These are phyloP conservation scores for Collariella sp. DNA, from an alignment of 495 filamentous ascomycete genomes.

Conservation along the genomic window DNA sequence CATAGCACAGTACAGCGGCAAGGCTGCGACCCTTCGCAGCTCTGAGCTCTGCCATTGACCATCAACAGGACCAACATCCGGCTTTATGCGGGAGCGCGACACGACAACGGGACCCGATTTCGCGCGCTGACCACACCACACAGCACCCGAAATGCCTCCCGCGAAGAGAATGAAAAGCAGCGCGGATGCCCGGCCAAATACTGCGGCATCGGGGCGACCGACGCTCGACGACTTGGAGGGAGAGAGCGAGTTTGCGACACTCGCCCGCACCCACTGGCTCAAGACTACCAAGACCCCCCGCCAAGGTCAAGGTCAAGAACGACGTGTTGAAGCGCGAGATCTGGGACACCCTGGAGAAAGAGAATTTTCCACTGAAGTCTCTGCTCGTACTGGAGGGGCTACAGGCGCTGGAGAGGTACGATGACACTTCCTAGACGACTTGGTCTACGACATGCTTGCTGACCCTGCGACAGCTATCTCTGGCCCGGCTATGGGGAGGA, in stretches of 20 bases:
- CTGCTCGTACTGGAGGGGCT: conserved; percentile 81
- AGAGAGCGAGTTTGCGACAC: conserved; percentile 69
- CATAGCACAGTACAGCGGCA: not conserved
- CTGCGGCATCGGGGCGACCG: conserved; percentile 28
- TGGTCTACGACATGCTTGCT: conserved; percentile 4
- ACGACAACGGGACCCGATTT: conserved; percentile 1
- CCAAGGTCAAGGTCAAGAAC: conserved; percentile 64
- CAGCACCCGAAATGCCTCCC: conserved; percentile 35
- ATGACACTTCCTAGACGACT: not conserved
- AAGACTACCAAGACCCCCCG: conserved; percentile 45
- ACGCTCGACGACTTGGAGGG: conserved; percentile 51
- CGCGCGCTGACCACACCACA: conserved; percentile 11
- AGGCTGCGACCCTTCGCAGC: conserved; percentile 4
- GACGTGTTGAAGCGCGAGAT: conserved; percentile 82
- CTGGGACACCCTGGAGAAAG: conserved; percentile 81
- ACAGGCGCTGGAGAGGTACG: conserved; percentile 80
- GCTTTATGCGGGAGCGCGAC: conserved; percentile 14
- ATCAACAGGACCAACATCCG: not conserved
- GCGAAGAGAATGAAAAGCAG: conserved; percentile 43
- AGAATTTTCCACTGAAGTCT: conserved; percentile 64
- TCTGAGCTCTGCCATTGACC: conserved; percentile 1
- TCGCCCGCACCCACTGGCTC: conserved; percentile 82
- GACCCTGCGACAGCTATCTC: conserved; percentile 54
- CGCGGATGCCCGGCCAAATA: conserved; percentile 30
- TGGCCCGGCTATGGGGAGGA: conserved; percentile 91